Percentiles rank a stretch among this genome's conserved stretches.
phyloP scores from a whole-genome alignment of 768 basidiomycete species.

The Infundibulicybe gibba region DNA sequence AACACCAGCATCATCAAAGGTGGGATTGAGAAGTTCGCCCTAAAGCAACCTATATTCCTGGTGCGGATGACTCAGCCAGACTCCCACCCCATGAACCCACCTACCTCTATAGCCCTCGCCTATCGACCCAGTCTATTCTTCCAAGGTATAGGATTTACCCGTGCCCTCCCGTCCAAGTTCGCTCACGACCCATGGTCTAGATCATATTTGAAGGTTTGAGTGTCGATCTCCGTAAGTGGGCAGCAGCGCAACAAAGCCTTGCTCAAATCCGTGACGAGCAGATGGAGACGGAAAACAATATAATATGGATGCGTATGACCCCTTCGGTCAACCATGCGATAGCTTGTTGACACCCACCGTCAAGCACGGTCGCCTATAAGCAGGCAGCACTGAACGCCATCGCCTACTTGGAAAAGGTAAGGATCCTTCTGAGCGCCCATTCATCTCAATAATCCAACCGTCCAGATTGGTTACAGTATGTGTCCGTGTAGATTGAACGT shows the following conservation, averaged over 20 bases:
- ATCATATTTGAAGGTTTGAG: constrained; percentile 75
- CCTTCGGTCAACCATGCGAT: neutral
- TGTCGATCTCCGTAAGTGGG: constrained; percentile 59
- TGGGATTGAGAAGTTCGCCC: constrained; percentile 67
- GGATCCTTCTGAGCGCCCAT: too few relatives aligned
- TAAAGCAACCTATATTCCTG: constrained; percentile 75
- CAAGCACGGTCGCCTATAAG: constrained; percentile 72
- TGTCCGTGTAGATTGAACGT: constrained; percentile 4
- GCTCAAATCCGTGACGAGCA: constrained; percentile 15
- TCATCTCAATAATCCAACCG: neutral
- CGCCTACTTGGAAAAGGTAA: constrained; percentile 64
- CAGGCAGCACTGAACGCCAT: constrained; percentile 78
- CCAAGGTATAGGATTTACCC: constrained; percentile 38
- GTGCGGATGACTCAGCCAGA: constrained; percentile 26
- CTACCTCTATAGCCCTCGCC: constrained; percentile 53
- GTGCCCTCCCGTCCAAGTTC: neutral
- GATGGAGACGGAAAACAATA: constrained; percentile 75
- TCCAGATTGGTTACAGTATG: constrained; percentile 71
- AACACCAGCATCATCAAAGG: constrained; percentile 70
- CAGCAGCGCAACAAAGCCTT: too few relatives aligned
- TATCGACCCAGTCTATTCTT: constrained; percentile 69
- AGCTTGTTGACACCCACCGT: neutral
- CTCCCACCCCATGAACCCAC: neutral
- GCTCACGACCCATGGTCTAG: constrained; percentile 20
- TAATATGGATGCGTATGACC: constrained; percentile 67